These are phyloP conservation scores for Phytophthora capsici DNA, from an alignment of 352 stramenopile genomes.

Conservation along the genomic window DNA sequence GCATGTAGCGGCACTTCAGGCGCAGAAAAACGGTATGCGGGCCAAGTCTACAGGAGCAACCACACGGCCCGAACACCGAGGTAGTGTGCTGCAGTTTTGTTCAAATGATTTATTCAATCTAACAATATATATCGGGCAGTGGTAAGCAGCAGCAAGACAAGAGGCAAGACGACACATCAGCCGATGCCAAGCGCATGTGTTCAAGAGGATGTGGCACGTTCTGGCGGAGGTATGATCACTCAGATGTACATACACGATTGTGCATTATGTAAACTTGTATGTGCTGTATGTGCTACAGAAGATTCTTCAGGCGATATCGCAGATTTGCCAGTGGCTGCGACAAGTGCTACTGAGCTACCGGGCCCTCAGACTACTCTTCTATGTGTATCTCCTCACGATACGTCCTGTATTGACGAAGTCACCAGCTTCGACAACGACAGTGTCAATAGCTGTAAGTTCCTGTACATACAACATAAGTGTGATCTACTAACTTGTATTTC, in stretches of 20 bases:
- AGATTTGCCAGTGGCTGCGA: too few relatives aligned
- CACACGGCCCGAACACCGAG: too few relatives aligned
- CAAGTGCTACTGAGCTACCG: too few relatives aligned
- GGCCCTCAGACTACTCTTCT: not conserved
- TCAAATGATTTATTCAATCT: too few relatives aligned
- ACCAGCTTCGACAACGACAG: not conserved
- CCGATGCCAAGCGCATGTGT: too few relatives aligned
- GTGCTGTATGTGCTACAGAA: not conserved
- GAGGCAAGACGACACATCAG: too few relatives aligned
- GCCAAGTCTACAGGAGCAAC: too few relatives aligned
- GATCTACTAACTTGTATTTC: not conserved
- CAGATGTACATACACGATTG: not conserved
- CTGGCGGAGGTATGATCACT: not conserved
- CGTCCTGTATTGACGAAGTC: not conserved
- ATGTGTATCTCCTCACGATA: not conserved
- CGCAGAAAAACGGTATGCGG: too few relatives aligned
- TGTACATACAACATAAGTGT: not conserved
- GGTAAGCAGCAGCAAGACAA: too few relatives aligned
- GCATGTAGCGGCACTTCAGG: too few relatives aligned
- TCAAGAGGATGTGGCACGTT: not conserved
- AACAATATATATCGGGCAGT: too few relatives aligned
- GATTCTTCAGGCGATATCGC: not conserved
- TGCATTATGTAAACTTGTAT: not conserved
- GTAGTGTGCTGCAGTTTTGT: too few relatives aligned
- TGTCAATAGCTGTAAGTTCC: not conserved